Evolutionary conservation across 2,329 filamentous ascomycete species (phyloP), one percentile per base, ranked within the genome.

Genomic region (Fusarium agapanthi): DNA sequence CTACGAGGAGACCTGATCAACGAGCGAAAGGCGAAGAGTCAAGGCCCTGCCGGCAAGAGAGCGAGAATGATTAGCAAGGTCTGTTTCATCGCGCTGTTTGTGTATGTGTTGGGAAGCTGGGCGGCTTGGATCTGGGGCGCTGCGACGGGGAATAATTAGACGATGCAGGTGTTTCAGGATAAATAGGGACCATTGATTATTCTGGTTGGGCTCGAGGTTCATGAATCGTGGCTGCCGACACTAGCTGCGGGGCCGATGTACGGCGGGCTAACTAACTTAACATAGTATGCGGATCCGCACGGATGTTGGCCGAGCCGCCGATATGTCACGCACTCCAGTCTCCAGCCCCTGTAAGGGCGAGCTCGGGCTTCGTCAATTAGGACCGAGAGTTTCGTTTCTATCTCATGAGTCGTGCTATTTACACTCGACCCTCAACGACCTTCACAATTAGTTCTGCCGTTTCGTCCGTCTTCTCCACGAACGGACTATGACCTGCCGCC

Each of bases 401-500:
- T 4, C 1, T 16, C 4, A 38, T 28, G 50, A 53, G 5, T n/a
- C 24, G 18, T 28, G 20, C 34, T 53, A 28, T n/a, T 3, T 43
- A 34, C 6, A 6, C 26, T 11, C 8, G 16, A 13, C 7, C 40
- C 35, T 68, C 32, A 2, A 40, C 12, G 16, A 68, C 32, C 6
- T 69, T 26, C 0, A 40, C 12, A 2, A 69, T 38, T 9, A 69
- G 6, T 5, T 20, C 22, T 1, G 64, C 50, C 4, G 65, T 68
- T 15, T 68, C 45, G 0, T 26, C 13, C 8, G 32, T 37, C 10
- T 58, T 51, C 7, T 67, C 64, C 22, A 68, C 16, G 13, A 69
- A 69, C 6, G 64, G 66, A 28, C 66, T 68, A 12, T 69, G 66
- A 15, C 66, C 65, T 22, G 58, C 53, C 6, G 30, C 40, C 20